Evolutionary conservation across 1,284 basidiomycete species (phyloP).

Genomic region (Melampsora americana): DNA sequence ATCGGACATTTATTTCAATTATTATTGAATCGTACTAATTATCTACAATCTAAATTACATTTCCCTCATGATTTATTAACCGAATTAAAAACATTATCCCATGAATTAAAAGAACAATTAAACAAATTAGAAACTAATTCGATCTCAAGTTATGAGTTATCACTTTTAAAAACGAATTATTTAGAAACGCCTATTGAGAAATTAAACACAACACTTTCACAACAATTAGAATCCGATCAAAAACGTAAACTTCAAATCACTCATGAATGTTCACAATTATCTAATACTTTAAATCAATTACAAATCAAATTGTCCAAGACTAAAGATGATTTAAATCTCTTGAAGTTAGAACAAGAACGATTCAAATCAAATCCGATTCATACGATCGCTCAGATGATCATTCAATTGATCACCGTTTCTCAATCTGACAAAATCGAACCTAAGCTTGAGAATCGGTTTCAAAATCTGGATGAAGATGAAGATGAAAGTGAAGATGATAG

Average conservation of each 20-base stretch:
- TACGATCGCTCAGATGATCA: slow-evolving; percentile 1
- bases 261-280: background rate
- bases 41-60: slow-evolving; percentile 20
- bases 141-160: slow-evolving; percentile 19
- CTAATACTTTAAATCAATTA: background rate
- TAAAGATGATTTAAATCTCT: background rate
- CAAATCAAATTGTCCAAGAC: background rate
- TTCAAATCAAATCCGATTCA: background rate
- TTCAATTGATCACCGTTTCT: background rate
- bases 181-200: background rate
- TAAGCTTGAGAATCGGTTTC: background rate
- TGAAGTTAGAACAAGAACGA: background rate
- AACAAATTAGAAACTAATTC: background rate
- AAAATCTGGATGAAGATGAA: background rate
- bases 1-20: slow-evolving; percentile 15
- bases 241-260: background rate
- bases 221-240: background rate
- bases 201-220: background rate
- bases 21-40: background rate
- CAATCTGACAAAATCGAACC: background rate
- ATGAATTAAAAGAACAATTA: background rate
- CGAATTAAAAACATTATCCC: slow-evolving; percentile 16
- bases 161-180: background rate
- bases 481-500: background rate
- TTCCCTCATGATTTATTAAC: slow-evolving; percentile 1